A percentile compares a stretch with the other conserved stretches of the same genome.
phyloP scores from a whole-genome alignment of 331 rosid species.

The Acacia concinna region DNA sequence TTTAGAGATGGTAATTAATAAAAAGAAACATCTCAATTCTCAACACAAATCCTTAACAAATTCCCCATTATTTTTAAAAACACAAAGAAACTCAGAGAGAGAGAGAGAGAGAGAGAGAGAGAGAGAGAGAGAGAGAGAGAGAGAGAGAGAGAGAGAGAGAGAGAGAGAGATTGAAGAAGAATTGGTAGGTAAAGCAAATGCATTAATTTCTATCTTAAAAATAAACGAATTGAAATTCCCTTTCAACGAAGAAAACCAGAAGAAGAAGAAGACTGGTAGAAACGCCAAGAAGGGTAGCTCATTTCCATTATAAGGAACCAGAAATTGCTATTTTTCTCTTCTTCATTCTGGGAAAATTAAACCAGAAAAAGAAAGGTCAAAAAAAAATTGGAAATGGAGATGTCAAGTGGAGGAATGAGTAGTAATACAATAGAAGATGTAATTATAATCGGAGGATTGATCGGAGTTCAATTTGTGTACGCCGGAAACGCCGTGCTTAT shows the following conservation, averaged over 20 bases:
- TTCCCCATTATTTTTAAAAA: constrained; percentile 27
- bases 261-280: constrained; percentile 27
- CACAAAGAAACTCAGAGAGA: neutral
- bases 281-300: constrained; percentile 22
- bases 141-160: neutral
- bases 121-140: neutral
- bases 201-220: neutral
- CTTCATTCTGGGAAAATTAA: neutral
- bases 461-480: constrained; percentile 58
- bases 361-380: no score
- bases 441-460: constrained; percentile 55
- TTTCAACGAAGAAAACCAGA: neutral
- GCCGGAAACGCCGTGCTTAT: constrained; percentile 67
- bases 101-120: neutral
- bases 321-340: neutral
- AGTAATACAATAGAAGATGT: constrained; percentile 41
- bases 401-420: constrained; percentile 8
- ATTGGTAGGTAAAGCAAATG: neutral
- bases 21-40: neutral
- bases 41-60: neutral
- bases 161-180: neutral
- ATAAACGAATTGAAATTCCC: neutral
- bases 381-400: neutral
- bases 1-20: constrained; percentile 22
- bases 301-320: constrained; percentile 10